phyloP scores from a whole-genome alignment of 2,329 filamentous ascomycete species.

The Sclerotinia trifoliorum region DNA sequence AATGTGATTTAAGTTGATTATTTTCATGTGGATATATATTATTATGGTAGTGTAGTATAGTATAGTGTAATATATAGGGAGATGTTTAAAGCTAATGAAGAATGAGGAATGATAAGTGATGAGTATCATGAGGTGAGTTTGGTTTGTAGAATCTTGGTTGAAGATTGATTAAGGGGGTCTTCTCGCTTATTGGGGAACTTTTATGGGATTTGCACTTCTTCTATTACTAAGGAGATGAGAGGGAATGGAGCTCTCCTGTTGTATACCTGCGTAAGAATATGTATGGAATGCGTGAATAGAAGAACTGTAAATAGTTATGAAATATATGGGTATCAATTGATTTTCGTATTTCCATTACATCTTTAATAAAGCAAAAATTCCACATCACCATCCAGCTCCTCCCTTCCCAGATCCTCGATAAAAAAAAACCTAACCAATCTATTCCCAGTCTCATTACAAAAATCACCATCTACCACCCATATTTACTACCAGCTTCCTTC shows the following conservation, averaged over 20 bases:
- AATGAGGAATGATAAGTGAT: too few species aligned
- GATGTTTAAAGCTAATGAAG: too few species aligned
- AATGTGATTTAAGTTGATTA: too few species aligned
- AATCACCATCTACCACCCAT: constrained; percentile 65
- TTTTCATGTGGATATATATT: too few species aligned
- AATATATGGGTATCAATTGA: neutral
- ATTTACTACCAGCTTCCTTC: constrained; percentile 76
- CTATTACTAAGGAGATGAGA: neutral
- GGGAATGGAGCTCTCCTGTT: neutral
- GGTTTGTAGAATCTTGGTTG: too few species aligned
- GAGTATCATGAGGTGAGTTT: too few species aligned
- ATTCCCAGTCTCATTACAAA: too few species aligned
- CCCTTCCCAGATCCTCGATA: too few species aligned
- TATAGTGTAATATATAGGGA: too few species aligned
- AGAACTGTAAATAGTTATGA: neutral
- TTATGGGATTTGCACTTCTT: neutral
- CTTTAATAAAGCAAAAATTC: neutral
- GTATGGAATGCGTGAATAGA: neutral
- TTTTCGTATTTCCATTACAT: neutral
- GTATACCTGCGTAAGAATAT: neutral
- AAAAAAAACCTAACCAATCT: neutral
- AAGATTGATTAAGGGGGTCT: too few species aligned
- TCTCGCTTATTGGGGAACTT: neutral
- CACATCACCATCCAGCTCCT: neutral
- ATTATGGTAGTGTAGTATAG: too few species aligned